These are phyloP conservation scores for Thielaviopsis euricoi DNA, from an alignment of 2,329 filamentous ascomycete genomes.

Conservation along the genomic window DNA sequence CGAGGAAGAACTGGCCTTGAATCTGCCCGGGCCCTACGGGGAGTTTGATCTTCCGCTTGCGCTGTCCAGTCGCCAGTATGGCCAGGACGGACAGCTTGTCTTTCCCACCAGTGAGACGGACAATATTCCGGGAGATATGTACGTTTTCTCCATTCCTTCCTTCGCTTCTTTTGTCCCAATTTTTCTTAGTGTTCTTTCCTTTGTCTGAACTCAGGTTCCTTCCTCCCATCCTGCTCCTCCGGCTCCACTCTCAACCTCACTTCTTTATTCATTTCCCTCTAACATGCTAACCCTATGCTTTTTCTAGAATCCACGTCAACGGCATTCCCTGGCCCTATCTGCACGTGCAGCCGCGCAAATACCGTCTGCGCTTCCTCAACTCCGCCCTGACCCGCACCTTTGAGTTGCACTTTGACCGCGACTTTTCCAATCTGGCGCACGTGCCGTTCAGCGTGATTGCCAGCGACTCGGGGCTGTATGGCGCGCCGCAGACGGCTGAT, in stretches of 20 bases:
- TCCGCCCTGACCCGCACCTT: slow-evolving; percentile 31
- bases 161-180: no score
- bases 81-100: slow-evolving; percentile 30
- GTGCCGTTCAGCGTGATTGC: slow-evolving; percentile 36
- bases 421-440: slow-evolving; percentile 16
- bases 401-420: slow-evolving; percentile 27
- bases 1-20: slow-evolving; percentile 28
- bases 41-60: slow-evolving; percentile 36
- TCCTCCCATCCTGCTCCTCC: no score
- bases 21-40: slow-evolving; percentile 31
- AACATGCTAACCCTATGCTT: background rate
- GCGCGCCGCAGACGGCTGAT: slow-evolving; percentile 7
- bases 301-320: slow-evolving; percentile 20
- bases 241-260: no score
- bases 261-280: background rate
- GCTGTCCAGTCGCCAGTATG: slow-evolving; percentile 34
- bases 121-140: slow-evolving; percentile 36
- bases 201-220: background rate
- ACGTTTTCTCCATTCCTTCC: background rate
- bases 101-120: slow-evolving; percentile 27
- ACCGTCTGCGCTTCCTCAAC: slow-evolving; percentile 38
- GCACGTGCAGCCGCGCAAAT: slow-evolving; percentile 42
- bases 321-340: slow-evolving; percentile 42
- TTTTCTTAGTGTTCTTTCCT: background rate
- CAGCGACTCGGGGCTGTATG: slow-evolving; percentile 35